Conservation (phyloP, 768 basidiomycete genomes). For the Leccinum barrowsii region DNA sequence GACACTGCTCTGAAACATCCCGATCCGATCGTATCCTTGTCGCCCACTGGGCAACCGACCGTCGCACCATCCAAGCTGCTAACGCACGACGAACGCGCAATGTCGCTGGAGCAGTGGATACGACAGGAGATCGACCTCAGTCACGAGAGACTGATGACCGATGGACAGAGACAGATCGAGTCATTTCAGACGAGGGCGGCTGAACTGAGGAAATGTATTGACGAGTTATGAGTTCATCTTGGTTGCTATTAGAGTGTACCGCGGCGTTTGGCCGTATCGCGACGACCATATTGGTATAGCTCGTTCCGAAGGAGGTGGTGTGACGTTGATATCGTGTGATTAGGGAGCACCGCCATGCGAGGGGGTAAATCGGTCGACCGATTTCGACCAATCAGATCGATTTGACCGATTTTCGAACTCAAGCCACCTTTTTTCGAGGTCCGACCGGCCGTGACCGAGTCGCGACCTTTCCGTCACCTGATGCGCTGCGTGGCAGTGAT, state of each 20-base stretch:
- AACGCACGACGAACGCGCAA: constrained; percentile 52
- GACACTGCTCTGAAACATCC: background rate
- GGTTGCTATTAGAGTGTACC: background rate
- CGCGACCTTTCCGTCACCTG: no score
- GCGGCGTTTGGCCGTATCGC: no score
- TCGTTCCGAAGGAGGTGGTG: no score
- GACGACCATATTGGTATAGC: background rate
- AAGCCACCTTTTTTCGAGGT: no score
- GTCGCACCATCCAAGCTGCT: constrained; percentile 16
- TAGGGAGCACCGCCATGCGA: no score
- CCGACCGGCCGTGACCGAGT: no score
- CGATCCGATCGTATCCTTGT: constrained; percentile 14
- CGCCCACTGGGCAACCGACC: constrained; percentile 8
- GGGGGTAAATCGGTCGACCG: no score
- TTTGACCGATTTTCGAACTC: no score
- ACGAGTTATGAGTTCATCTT: constrained; percentile 25
- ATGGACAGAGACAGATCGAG: constrained; percentile 49
- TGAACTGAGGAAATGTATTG: constrained; percentile 37
- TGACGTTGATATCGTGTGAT: no score
- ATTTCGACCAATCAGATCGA: no score
- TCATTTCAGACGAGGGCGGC: constrained; percentile 45
- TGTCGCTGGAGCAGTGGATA: constrained; percentile 86
- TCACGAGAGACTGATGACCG: constrained; percentile 53
- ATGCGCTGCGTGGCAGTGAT: no score
- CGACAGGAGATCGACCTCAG: constrained; percentile 69